Evolutionary conservation across 2,329 filamentous ascomycete species (phyloP), one percentile per base, ranked within the genome.

Genomic region (Cephalotrichum gorgonifer): DNA sequence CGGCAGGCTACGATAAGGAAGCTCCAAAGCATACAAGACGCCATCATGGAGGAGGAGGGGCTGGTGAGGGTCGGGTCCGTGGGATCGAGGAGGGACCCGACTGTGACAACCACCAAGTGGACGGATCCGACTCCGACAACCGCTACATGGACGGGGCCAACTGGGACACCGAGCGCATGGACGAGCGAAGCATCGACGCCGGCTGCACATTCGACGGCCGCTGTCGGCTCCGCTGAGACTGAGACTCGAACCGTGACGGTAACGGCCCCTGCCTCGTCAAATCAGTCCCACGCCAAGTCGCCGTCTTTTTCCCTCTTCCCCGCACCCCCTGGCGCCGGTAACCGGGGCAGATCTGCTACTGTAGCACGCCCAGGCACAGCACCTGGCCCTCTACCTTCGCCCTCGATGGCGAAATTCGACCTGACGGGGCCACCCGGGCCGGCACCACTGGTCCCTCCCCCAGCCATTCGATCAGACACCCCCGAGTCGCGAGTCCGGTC

Each of bases 1-100:
- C 71, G 79, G 39, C 79, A 83, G 54, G 78, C 76, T 7, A 79
- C 75, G 0, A 60, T 82, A 12, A 72, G 79, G 48, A 77, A 72
- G 50, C 64, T 86, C 1, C 77, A 74, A 54, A 73, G 70, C 20
- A 72, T 76, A 35, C 74, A 74, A 47, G 71, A 73, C 51, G 52
- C 44, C 11, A 52, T 48, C n/a, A 42, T 44, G 33, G 49, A 54
- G 33, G 47, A 52, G 30, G 47, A 53, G 6, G 50, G 31, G 28
- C 14, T 48, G n/a, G 44, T 41, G 28, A 44, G 20, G 30, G 47
- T n/a, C 20, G 41, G 43, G 23, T n/a, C 39, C 20, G 20, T 30
- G 9, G 26, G 25, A 7, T 38, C 39, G 14, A 23, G 22, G n/a
- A 17, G 20, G 9, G 22, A 14, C 17, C 9, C 45, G 6, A 25